These are phyloP conservation scores for Coriaria nepalensis DNA, from an alignment of 306 rosid species.

Conservation along the genomic window DNA sequence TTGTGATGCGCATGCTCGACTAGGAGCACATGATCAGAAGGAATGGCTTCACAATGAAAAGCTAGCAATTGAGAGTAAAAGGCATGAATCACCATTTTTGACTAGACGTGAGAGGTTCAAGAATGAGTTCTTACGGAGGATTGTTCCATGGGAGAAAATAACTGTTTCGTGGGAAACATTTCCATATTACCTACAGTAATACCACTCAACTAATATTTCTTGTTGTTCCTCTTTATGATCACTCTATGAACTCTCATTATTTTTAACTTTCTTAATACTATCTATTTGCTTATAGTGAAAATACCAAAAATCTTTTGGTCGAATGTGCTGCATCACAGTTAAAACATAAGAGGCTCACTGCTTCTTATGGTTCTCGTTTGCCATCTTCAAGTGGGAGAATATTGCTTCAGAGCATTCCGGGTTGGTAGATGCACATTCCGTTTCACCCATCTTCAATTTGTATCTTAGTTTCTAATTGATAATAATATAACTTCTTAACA, in stretches of 20 bases:
- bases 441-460: background rate
- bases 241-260: background rate
- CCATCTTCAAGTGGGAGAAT: slow-evolving; percentile 81
- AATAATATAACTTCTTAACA: background rate
- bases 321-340: slow-evolving; percentile 89
- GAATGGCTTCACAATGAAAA: slow-evolving; percentile 78
- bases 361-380: slow-evolving; percentile 62
- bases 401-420: slow-evolving; percentile 86
- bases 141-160: slow-evolving; percentile 90
- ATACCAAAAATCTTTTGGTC: slow-evolving; percentile 59
- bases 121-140: slow-evolving; percentile 67
- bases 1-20: slow-evolving; percentile 49
- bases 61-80: slow-evolving; percentile 54
- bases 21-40: slow-evolving; percentile 77
- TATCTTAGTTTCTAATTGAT: background rate
- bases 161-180: slow-evolving; percentile 83
- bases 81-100: slow-evolving; percentile 61
- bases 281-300: slow-evolving; percentile 38
- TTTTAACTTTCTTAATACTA: slow-evolving; percentile 6
- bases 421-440: slow-evolving; percentile 21
- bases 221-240: slow-evolving; percentile 3
- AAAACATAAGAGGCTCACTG: slow-evolving; percentile 42
- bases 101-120: slow-evolving; percentile 64
- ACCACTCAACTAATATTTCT: slow-evolving; percentile 9
- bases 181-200: slow-evolving; percentile 81